phyloP scores from a whole-genome alignment of 345 rosid species.

The Eucalyptus microcorys region DNA sequence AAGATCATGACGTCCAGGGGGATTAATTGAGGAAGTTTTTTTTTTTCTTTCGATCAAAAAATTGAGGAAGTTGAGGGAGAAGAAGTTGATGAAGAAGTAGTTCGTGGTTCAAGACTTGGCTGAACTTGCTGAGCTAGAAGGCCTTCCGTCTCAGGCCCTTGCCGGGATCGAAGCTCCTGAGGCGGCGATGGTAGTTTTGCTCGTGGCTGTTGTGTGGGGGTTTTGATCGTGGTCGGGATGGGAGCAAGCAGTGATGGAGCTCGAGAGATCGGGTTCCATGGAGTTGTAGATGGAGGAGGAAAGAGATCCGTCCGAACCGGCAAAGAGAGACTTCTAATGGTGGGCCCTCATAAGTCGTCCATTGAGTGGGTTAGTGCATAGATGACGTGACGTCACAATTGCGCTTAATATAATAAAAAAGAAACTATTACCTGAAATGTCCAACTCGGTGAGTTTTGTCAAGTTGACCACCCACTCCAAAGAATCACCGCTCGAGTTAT shows the following conservation, averaged over 20 bases:
- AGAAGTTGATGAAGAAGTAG: no score
- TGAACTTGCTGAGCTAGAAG: no score
- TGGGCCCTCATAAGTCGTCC: no score
- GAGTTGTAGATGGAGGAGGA: neutral
- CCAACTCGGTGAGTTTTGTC: fast-evolving
- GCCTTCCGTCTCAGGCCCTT: no score
- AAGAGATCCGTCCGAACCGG: fast-evolving
- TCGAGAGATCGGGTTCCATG: neutral
- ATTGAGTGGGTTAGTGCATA: neutral
- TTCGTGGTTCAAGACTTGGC: fast-evolving
- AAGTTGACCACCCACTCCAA: neutral
- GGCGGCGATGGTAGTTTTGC: fast-evolving
- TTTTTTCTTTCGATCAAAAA: no score
- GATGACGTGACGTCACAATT: no score
- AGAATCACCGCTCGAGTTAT: neutral
- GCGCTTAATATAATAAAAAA: neutral
- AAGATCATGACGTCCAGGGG: fast-evolving
- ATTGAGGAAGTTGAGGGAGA: neutral
- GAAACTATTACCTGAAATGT: neutral
- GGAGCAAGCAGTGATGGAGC: neutral
- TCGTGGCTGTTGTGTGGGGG: fast-evolving
- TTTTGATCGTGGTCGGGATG: neutral
- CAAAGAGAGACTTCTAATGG: fast-evolving
- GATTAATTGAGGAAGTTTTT: no score
- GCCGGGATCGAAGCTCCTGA: fast-evolving